These are phyloP conservation scores for Candida qinlingensis DNA, from an alignment of 805 yeast species.

Conservation along the genomic window DNA sequence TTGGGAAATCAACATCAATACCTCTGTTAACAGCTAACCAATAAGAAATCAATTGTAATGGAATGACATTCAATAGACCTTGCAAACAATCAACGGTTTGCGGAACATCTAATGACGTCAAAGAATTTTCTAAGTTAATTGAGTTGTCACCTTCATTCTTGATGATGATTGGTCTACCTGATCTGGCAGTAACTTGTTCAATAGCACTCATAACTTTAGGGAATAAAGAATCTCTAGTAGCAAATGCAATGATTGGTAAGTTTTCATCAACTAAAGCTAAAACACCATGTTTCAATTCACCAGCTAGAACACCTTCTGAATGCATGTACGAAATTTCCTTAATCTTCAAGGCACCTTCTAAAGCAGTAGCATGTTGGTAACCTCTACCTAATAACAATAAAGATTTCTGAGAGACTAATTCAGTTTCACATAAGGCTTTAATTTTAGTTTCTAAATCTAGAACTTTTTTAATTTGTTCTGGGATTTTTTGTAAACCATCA, in stretches of 20 bases:
- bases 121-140: conserved; percentile 47
- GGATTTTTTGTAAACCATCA: conserved; percentile 76
- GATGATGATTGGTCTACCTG: conserved; percentile 92
- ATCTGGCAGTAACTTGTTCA: conserved; percentile 95
- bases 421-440: conserved; percentile 65
- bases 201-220: conserved; percentile 95
- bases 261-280: conserved; percentile 92
- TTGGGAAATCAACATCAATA: conserved; percentile 96
- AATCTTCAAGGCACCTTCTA: conserved; percentile 97
- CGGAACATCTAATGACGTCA: conserved; percentile 84
- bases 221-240: conserved; percentile 92
- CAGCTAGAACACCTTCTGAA: conserved; percentile 98
- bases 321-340: conserved; percentile 99
- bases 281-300: conserved; percentile 98
- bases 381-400: conserved; percentile 94
- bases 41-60: conserved; percentile 92
- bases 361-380: conserved; percentile 92
- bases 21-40: conserved; percentile 96
- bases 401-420: conserved; percentile 77
- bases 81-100: conserved; percentile 95
- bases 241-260: conserved; percentile 91
- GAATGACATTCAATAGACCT: conserved; percentile 91
- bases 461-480: conserved; percentile 78
- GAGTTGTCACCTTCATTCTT: conserved; percentile 78
- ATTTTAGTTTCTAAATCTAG: conserved; percentile 69